Base-by-base conservation (phyloP, 1,139 yeast genomes). In the Yamadazyma blattariae region DNA sequence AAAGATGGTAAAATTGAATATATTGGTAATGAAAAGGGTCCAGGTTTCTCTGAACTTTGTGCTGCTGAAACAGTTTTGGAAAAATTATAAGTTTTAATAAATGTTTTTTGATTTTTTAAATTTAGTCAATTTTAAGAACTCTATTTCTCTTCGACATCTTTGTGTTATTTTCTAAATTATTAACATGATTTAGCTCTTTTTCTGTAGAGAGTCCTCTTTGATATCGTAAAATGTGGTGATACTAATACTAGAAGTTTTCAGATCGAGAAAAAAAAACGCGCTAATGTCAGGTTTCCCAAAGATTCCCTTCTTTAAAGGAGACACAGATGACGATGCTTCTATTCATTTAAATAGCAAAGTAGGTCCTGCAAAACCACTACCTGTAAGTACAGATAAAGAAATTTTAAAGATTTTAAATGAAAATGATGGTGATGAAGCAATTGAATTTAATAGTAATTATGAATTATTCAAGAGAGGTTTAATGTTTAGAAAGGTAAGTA, bases 1-100 rank as follows among this genome's bases (percentile, higher is more conserved):
- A 54, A 55, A 19, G 78, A 79, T 47, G 90, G 90, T 46, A 66
- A 67, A 41, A 76, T 86, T 46, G 61, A 64, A 33, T 86, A 82
- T 59, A 67, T 80, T 35, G 90, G 77, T 46, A 72, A 70, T 54
- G 96, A 88, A 62, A 78, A 67, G 32, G 61, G 68, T 24, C 55
- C 50, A 39, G 85, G 69, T 31, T 86, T 75, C 51, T 71, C 81
- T 35, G 86, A 57, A 16, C 49, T 78, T 42, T 77, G 87, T 33
- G 71, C 82, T 39, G 80, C 76, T 34, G 79, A 75, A 24, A 77
- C 79, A 36, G 71, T 82, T 33, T 61, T 77, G 39, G 47, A 48
- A 10, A 56, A 44, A 39, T 45, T 46, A 32, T 46, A 42, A 24
- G 7, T 27, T 25, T 12, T 7, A 7, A n/a, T n/a, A n/a, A n/a